Base-by-base conservation (phyloP, 768 basidiomycete genomes). In the Lactifluus subvellereus region DNA sequence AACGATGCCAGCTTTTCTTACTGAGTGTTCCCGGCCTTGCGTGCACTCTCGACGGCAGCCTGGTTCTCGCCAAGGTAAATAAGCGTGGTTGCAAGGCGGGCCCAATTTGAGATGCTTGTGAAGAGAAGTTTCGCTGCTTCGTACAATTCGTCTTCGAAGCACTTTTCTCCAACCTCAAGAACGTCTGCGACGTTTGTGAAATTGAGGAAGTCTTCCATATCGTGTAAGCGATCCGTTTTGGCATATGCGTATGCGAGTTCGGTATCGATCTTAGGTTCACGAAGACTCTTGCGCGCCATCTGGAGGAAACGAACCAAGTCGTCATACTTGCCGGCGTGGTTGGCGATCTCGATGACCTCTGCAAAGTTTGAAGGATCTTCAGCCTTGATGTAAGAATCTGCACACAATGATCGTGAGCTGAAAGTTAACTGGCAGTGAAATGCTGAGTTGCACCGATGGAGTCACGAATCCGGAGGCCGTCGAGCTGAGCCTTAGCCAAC, bases 131-230 rank as follows among this genome's bases (percentile, higher is more conserved):
- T 97, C 37, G 96, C 90, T 53, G 97, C 97, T 69, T 98, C 94
- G 74, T 98, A 99, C 33, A 99, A 80, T 71, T 94, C 93, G 64
- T 98, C 97, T 71, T 98, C 93, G 78, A 99, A 99, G 72, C 95
- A 98, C 75, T 98, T 98, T 80, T 99, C 97, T 74, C 97, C 97
- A 58, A 98, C 97, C 67, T 92, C 91, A 22, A 99, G 81, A 55
- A 98, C 80, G 71, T 99, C 97, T 6, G 97, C 97, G 52, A 99
- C 97, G 67, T 99, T 99, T 49, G 97, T 99, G 91, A 98, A 96
- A 27, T 82, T 82, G 68, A 99, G 78, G 84, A 99, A 99, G 77
- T 99, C 97, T 71, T 99, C 97, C 97, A 98, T 98, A 72, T 99
- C 97, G 72, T 98, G 96, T 14, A 99, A 77, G 57, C 97, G 87